A percentile compares a stretch with the other conserved stretches of the same genome.
These are phyloP conservation scores for Pogostemon cablin DNA, from an alignment of 257 asterid species.

Conservation along the genomic window DNA sequence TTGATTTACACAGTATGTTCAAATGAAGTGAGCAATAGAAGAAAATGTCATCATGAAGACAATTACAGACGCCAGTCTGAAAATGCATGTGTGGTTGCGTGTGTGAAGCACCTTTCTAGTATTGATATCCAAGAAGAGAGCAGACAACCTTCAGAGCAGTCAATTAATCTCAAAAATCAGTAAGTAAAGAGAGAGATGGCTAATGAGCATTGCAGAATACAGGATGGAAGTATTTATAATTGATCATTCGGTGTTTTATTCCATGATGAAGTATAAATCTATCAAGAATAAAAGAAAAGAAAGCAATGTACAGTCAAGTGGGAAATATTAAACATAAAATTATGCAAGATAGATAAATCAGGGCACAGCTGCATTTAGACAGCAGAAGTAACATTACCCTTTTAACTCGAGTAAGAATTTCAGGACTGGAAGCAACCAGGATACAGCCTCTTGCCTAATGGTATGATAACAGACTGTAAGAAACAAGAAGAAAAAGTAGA, in stretches of 20 bases:
- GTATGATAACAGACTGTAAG: slow-evolving; percentile 22
- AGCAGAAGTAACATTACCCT: slow-evolving; percentile 49
- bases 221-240: background rate
- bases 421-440: slow-evolving; percentile 98
- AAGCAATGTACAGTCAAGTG: slow-evolving; percentile 6
- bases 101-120: background rate
- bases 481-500: slow-evolving; percentile 24
- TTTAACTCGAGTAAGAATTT: slow-evolving; percentile 90
- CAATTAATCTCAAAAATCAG: background rate
- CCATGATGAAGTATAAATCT: background rate
- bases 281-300: background rate
- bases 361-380: slow-evolving; percentile 13
- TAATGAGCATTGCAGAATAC: background rate
- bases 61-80: background rate
- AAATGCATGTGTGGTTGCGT: background rate
- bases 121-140: slow-evolving; percentile 11
- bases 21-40: slow-evolving; percentile 22
- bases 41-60: background rate
- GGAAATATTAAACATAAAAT: slow-evolving; percentile 5
- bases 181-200: background rate
- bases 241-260: background rate
- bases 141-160: slow-evolving; percentile 6
- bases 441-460: slow-evolving; percentile 91
- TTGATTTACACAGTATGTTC: slow-evolving; percentile 1
- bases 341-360: slow-evolving; percentile 26